These are phyloP conservation scores for Pugionium cornutum DNA, from an alignment of 345 rosid species.

Conservation along the genomic window DNA sequence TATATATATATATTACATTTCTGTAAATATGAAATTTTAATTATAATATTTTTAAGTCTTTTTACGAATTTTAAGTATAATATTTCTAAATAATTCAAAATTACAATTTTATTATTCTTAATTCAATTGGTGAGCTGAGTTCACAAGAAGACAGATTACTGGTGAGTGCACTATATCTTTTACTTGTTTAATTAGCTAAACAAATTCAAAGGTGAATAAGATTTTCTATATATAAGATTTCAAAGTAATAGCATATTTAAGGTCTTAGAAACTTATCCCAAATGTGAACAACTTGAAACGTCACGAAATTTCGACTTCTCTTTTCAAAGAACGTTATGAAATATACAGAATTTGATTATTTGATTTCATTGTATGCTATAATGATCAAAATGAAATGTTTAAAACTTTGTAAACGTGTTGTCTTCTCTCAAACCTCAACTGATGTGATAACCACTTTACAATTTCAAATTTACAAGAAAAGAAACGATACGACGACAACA, in stretches of 20 bases:
- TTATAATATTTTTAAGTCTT: too few relatives aligned
- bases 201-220: too few relatives aligned
- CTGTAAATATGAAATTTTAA: too few relatives aligned
- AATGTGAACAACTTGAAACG: slow-evolving; percentile 7
- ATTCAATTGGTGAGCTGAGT: neutral
- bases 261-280: neutral
- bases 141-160: neutral
- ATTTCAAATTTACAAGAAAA: neutral
- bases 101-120: neutral
- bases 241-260: neutral
- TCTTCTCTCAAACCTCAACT: slow-evolving; percentile 9
- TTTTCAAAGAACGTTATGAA: neutral
- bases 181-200: neutral
- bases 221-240: neutral
- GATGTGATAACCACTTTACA: slow-evolving; percentile 23
- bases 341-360: neutral
- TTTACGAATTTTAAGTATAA: too few relatives aligned
- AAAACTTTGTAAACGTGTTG: slow-evolving; percentile 18
- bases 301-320: slow-evolving; percentile 1
- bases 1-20: too few relatives aligned
- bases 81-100: too few relatives aligned
- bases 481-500: slow-evolving; percentile 9
- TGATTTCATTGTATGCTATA: slow-evolving; percentile 6
- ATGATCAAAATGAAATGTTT: slow-evolving; percentile 9
- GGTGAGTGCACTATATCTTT: neutral